Evolutionary conservation across 768 basidiomycete genomes (phyloP), one percentile per base, ranked within the genome.

Genomic region (Rhodotorula paludigena): DNA sequence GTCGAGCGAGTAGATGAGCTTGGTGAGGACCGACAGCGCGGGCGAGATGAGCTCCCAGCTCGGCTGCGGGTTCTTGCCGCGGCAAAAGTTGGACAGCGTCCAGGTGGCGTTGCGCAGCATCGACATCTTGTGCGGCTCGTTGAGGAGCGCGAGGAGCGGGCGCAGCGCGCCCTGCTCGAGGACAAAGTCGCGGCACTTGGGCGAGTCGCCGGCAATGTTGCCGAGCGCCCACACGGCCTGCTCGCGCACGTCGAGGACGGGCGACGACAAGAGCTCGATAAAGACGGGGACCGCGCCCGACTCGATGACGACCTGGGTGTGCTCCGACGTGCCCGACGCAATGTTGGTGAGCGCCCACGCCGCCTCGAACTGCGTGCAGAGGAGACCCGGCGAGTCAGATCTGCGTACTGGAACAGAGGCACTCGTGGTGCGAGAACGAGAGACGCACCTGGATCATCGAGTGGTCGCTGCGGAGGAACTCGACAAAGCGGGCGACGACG

Each of bases 181-280:
- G 59, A 98, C 96, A 75, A 92, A 93, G 78, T 99, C 96, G 76
- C 96, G 82, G 84, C 96, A 99, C 77, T 89, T 86, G 30, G 96
- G 96, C 72, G 92, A 94, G 79, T 99, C 96, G 67, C 96, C 96
- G 60, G 96, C 96, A 72, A 99, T 98, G 81, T 99, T 99, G 64
- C 96, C 96, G 67, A 99, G 84, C 30, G 96, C 96, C 96, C 94
- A 99, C 33, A 99, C 96, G 33, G 96, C 96, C 80, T 99, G 96
- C 81, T 99, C 96, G 67, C 94, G 87, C 68, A 99, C 96, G 80
- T 99, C 96, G 66, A 92, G 83, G 44, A 96, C 92, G 49, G 86
- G 77, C n/a, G 93, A 96, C 15, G 90, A 92, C 48, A 98, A 82
- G 54, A 99, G 85, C 74, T 90, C 90, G 82, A 99, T 97, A 78